Evolutionary conservation across 2,329 filamentous ascomycete species (phyloP).

Genomic region (Aquanectria penicillioides): DNA sequence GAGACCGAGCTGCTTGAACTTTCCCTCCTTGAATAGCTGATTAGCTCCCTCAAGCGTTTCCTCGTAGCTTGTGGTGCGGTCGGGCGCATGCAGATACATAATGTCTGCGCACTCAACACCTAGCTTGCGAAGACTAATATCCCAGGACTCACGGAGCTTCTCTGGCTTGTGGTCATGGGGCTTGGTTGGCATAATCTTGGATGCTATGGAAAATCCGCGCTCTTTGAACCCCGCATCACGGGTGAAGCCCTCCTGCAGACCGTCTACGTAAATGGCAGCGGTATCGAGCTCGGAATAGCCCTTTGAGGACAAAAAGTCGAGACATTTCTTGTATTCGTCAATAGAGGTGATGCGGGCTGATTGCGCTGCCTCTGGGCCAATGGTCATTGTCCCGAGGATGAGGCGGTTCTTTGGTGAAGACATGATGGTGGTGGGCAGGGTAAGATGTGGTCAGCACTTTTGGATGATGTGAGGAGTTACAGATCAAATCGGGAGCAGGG

Average conservation of each 20-base stretch:
- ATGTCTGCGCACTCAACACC: neutral
- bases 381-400: conserved; percentile 19
- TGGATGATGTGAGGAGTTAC: neutral
- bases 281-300: conserved; percentile 76
- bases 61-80: conserved; percentile 69
- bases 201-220: conserved; percentile 74
- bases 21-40: conserved; percentile 75
- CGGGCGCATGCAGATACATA: conserved; percentile 59
- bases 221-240: conserved; percentile 73
- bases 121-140: neutral
- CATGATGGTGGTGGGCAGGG: neutral
- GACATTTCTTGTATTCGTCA: neutral
- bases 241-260: conserved; percentile 73
- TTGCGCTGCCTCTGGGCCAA: neutral
- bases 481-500: no score
- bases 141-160: conserved; percentile 2
- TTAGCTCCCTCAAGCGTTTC: conserved; percentile 76
- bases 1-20: conserved; percentile 76
- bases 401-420: conserved; percentile 10
- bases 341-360: conserved; percentile 13
- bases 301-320: neutral
- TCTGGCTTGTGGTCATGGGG: conserved; percentile 6
- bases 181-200: conserved; percentile 58
- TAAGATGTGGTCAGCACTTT: neutral
- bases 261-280: conserved; percentile 72